Percentiles rank a stretch among this genome's conserved stretches.
phyloP scores from a whole-genome alignment of 129 eudicot genomes.

The Daucus carota region DNA sequence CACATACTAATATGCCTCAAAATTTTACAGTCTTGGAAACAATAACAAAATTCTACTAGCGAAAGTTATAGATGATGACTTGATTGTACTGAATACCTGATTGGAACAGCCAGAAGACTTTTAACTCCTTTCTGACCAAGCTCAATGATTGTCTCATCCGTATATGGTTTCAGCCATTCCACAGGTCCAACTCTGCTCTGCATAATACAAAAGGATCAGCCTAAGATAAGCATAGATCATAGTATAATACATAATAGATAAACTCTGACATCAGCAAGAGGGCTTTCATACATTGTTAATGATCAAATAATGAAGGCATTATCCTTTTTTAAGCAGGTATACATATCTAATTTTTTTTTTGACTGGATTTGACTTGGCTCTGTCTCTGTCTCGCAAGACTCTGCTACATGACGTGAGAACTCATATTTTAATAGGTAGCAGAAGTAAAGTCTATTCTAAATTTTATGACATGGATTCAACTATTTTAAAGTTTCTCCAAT shows the following conservation, averaged over 20 bases:
- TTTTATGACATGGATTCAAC: background rate
- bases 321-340: background rate
- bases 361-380: background rate
- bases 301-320: background rate
- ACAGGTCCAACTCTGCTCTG: constrained; percentile 99
- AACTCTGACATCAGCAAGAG: background rate
- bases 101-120: constrained; percentile 95
- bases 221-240: background rate
- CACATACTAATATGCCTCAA: background rate
- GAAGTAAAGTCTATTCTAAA: background rate
- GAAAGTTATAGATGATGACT: background rate
- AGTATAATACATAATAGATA: no score
- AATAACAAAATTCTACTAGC: background rate
- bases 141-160: constrained; percentile 72
- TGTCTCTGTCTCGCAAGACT: background rate
- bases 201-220: constrained; percentile 10
- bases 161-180: constrained; percentile 95
- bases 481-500: no score
- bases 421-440: background rate
- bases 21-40: background rate
- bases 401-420: background rate
- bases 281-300: background rate
- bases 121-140: constrained; percentile 91
- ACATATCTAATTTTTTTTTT: background rate
- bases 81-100: constrained; percentile 43